phyloP scores from a whole-genome alignment of 306 rosid genomes.

The Chamaecrista fasciculata region DNA sequence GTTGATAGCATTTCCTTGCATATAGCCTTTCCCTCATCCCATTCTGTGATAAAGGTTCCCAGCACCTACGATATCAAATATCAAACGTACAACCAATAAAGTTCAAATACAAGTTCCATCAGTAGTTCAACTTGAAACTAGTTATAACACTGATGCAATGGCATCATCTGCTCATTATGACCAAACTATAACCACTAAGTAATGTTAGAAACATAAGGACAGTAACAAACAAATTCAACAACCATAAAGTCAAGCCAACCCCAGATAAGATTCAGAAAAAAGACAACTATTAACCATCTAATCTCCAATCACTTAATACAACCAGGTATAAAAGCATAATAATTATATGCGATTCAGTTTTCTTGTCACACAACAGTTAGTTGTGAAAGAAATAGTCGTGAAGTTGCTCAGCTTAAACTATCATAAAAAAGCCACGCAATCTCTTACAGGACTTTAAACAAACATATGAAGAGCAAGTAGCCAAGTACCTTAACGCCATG shows the following conservation, averaged over 20 bases:
- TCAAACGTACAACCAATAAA: constrained; percentile 7
- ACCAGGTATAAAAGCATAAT: neutral
- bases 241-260: neutral
- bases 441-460: neutral
- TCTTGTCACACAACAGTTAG: neutral
- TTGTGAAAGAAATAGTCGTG: neutral
- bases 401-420: constrained; percentile 5
- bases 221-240: constrained; percentile 16
- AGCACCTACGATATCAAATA: constrained; percentile 56
- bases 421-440: neutral
- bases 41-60: constrained; percentile 91
- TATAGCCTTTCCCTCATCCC: constrained; percentile 63
- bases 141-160: neutral
- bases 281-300: neutral
- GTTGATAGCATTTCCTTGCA: constrained; percentile 60
- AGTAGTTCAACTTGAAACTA: neutral
- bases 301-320: constrained; percentile 8
- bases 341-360: neutral
- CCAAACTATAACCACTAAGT: constrained; percentile 9
- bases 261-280: constrained; percentile 5
- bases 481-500: constrained; percentile 99
- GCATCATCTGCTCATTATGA: neutral
- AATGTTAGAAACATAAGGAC: constrained; percentile 10
- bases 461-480: neutral
- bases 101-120: constrained; percentile 6